Base-by-base conservation (phyloP, 495 filamentous ascomycete species). In the Neurospora sp. region DNA sequence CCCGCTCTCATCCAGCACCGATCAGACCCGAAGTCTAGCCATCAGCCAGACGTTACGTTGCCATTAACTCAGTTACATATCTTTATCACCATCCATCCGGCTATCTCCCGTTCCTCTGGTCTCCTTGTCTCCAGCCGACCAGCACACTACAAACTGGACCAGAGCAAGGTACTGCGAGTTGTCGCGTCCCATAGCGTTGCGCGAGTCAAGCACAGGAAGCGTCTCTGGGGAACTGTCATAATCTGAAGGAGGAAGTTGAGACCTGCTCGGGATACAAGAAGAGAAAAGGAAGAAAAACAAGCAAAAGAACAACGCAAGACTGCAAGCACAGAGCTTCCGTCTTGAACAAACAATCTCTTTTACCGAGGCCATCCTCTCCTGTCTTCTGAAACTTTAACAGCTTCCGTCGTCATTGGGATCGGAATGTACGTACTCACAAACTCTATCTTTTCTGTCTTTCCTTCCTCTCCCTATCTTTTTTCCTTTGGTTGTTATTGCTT, bases 401-500 rank as follows among this genome's bases (percentile, higher is more conserved):
- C 74, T 73, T 78, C 74, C 71, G 48, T 71, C 72, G 39, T 76
- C 71, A 73, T 74, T 71, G 71, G 70, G 77, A 78, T 76, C 74
- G 79, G 78, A 80, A 74, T 80, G 79, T 80, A 80, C 79, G 79
- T 80, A 78, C 7, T 35, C 27, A 14, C 53, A 37, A 65, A 35
- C 53, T 65, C 53, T 65, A 65, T 3, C 27, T 65, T 65, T 65
- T 65, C 53, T 65, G 53, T 65, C 53, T 65, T 65, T 65, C 53
- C 53, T 65, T 65, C 53, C 53, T 65, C 53, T 78, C 41, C 76
- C 70, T 74, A 69, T 69, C 75, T 76, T 69, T 74, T 75, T 71
- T 42, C n/a, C 74, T 39, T 73, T 75, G 44, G 72, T 75, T 42
- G 65, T 61, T 38, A 71, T 44, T 71, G 31, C 40, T 72, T 71